Evolutionary conservation across 306 rosid species (phyloP), one percentile per base, ranked within the genome.

Genomic region (Cucurbita moschata): DNA sequence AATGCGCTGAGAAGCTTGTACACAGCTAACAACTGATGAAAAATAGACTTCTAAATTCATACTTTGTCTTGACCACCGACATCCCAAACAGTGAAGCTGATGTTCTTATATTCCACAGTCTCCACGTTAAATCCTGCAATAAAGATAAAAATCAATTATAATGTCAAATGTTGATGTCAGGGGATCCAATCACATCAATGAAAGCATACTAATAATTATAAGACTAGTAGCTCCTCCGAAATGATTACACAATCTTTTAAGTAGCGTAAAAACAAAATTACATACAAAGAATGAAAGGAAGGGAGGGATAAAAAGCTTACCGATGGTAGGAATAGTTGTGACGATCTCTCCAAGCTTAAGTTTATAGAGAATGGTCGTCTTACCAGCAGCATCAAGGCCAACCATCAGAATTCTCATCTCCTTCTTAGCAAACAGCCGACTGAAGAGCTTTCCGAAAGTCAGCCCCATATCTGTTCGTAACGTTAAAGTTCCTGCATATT

Each of bases 301-400:
- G 44, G 8, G 55, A 58, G 50, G 46, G 26, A 44, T 44, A 74
- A 47, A 30, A 30, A 30, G 35, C 35, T 30, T 79, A 88, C 94
- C 94, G 40, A 88, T 88, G 52, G 94, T 88, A 55, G 94, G 94
- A 74, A 88, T 88, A 14, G 94, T 88, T 5, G 94, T 88, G 79
- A 88, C 94, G 61, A 88, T 88, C 84, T 88, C 94, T 65, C 94
- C 94, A 76, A 88, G 90, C 86, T 88, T 88, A 83, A 88, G 94
- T 85, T 88, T 88, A 81, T 88, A 88, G 71, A 88, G 87, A 66
- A 88, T 88, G 57, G 94, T 88, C 39, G 95, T 88, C 86, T 88
- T 88, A 86, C 95, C 95, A 85, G 95, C 95, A 44, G 95, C 95
- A 77, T 88, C 95, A 78, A 88, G 95, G 81, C 95, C 95, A 44